phyloP scores from a whole-genome alignment of 169 alveolate genomes.

The Perkinsus marinus region DNA sequence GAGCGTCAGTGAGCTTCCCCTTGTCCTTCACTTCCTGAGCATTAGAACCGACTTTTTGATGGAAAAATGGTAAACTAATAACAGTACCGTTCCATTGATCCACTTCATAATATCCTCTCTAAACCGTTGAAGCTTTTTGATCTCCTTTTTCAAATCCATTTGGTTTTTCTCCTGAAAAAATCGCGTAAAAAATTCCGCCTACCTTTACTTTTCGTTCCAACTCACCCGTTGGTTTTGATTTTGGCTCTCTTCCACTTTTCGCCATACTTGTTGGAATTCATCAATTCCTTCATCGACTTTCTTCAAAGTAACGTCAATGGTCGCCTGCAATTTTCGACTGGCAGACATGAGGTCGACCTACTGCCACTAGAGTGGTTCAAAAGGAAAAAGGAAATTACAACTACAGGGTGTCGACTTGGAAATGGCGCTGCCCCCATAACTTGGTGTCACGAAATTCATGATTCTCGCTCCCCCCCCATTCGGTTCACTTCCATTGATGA shows the following conservation, averaged over 20 bases:
- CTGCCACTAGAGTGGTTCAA: too few species aligned
- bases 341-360: neutral
- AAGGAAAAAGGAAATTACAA: too few species aligned
- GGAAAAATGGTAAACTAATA: too few species aligned
- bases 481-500: too few species aligned
- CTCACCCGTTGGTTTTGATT: neutral
- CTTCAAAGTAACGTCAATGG: constrained; percentile 24
- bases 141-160: constrained; percentile 15
- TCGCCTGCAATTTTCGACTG: constrained; percentile 16
- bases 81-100: neutral
- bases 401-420: too few species aligned
- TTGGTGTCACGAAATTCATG: too few species aligned
- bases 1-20: constrained; percentile 8
- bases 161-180: too few species aligned
- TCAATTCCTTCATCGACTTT: constrained; percentile 19
- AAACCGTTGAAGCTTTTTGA: constrained; percentile 19
- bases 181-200: too few species aligned
- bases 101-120: constrained; percentile 15
- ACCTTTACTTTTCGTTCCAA: neutral
- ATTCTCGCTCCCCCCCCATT: too few species aligned
- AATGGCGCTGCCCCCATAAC: too few species aligned
- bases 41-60: too few species aligned
- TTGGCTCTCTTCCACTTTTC: neutral
- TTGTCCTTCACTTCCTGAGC: constrained; percentile 12
- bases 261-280: constrained; percentile 8